phyloP scores from a whole-genome alignment of 495 filamentous ascomycete species.

The Cenococcum geophilum region DNA sequence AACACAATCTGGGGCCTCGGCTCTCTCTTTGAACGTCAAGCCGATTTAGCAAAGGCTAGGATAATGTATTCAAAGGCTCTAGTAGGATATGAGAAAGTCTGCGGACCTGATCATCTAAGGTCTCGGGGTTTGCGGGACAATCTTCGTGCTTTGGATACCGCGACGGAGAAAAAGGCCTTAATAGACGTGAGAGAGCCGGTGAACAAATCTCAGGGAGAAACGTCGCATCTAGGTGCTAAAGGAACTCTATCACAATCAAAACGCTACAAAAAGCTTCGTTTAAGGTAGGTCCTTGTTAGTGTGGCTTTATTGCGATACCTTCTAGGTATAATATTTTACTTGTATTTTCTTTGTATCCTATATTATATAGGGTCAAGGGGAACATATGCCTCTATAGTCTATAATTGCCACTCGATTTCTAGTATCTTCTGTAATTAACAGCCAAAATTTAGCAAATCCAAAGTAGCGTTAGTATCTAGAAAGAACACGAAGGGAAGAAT shows the following conservation, averaged over 20 bases:
- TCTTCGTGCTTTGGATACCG: neutral
- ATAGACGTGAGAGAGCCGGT: neutral
- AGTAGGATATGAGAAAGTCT: slow-evolving; percentile 9
- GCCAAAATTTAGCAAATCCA: too few relatives aligned
- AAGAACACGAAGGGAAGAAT: too few relatives aligned
- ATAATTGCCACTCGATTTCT: too few relatives aligned
- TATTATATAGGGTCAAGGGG: too few relatives aligned
- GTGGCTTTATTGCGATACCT: too few relatives aligned
- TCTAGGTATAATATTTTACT: too few relatives aligned
- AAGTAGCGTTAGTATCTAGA: too few relatives aligned
- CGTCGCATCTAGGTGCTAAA: neutral
- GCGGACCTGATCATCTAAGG: slow-evolving; percentile 8
- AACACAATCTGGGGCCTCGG: slow-evolving; percentile 39
- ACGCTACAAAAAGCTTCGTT: neutral
- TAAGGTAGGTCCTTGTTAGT: too few relatives aligned
- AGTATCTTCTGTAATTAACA: too few relatives aligned
- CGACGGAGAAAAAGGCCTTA: neutral
- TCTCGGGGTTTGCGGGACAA: slow-evolving; percentile 1
- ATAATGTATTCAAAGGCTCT: slow-evolving; percentile 11
- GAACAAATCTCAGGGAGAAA: neutral
- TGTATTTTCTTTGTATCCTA: too few relatives aligned
- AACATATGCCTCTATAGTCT: too few relatives aligned
- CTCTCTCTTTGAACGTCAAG: slow-evolving; percentile 13
- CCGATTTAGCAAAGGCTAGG: slow-evolving; percentile 7
- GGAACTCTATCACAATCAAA: neutral